Conservation (phyloP, 73 alveolate genomes). For the Breviolum minutum region DNA sequence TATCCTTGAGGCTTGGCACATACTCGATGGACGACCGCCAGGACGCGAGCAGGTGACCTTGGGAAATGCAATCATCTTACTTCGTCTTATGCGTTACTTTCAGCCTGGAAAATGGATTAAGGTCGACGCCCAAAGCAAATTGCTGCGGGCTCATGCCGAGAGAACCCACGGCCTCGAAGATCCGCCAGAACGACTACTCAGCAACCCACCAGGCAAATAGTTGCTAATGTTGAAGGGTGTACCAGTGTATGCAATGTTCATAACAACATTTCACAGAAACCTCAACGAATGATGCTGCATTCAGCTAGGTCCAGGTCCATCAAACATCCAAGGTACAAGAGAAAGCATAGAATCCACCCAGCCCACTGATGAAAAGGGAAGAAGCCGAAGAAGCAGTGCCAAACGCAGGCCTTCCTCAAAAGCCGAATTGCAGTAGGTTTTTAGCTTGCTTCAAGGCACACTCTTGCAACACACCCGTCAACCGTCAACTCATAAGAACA, state of each 20-base stretch:
- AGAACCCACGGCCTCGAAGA: conserved; percentile 53
- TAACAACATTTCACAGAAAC: not conserved
- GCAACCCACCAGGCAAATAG: not conserved
- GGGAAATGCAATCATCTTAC: not conserved
- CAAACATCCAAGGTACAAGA: not conserved
- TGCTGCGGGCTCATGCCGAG: conserved; percentile 40
- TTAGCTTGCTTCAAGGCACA: not conserved
- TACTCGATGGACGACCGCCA: conserved; percentile 13
- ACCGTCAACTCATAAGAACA: not conserved
- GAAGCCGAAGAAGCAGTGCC: conserved; percentile 57
- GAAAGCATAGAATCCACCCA: conserved; percentile 26
- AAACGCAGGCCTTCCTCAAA: conserved; percentile 61
- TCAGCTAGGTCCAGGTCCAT: not conserved
- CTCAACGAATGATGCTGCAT: not conserved
- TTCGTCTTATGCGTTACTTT: no score
- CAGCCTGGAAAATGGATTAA: no score
- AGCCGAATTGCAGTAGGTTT: not conserved
- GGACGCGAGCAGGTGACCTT: conserved; percentile 3
- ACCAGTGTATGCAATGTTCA: no score
- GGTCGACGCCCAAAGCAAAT: conserved; percentile 47
- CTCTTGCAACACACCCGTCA: no score
- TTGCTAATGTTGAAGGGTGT: no score
- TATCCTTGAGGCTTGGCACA: not conserved
- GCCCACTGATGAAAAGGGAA: not conserved
- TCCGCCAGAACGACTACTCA: not conserved